Evolutionary conservation across 768 basidiomycete genomes (phyloP).

Genomic region (Exsudoporus frostii): DNA sequence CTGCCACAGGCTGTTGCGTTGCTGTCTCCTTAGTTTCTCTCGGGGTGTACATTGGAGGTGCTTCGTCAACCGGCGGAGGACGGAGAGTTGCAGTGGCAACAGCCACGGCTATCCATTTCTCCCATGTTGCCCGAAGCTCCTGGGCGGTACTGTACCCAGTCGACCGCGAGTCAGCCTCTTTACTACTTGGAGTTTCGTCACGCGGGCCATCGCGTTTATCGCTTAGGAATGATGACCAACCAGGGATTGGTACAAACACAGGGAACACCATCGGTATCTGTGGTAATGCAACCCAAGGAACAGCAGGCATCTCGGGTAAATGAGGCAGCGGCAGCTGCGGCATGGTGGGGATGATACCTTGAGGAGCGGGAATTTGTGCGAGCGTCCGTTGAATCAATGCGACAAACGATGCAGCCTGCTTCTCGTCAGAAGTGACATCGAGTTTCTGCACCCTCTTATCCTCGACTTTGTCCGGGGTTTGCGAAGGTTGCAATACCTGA

Average conservation of each 20-base stretch:
- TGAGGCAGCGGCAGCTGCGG: slow-evolving; percentile 48
- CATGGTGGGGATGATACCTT: slow-evolving; percentile 56
- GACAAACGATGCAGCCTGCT: slow-evolving; percentile 49
- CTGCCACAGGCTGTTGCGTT: background rate
- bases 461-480: slow-evolving; percentile 3
- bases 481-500: background rate
- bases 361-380: slow-evolving; percentile 53
- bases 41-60: slow-evolving; percentile 75
- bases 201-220: slow-evolving; percentile 39
- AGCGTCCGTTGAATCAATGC: slow-evolving; percentile 76
- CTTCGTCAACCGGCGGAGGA: slow-evolving; percentile 44
- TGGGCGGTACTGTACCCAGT: slow-evolving; percentile 48
- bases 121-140: slow-evolving; percentile 70
- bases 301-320: slow-evolving; percentile 64
- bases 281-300: slow-evolving; percentile 59
- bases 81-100: slow-evolving; percentile 46
- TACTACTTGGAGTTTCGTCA: slow-evolving; percentile 27
- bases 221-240: slow-evolving; percentile 63
- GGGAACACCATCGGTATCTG: slow-evolving; percentile 80
- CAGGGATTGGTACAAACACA: slow-evolving; percentile 65
- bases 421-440: slow-evolving; percentile 29
- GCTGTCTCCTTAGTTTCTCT: slow-evolving; percentile 36
- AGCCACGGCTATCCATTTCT: slow-evolving; percentile 67
- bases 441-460: slow-evolving; percentile 23
- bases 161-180: slow-evolving; percentile 34